phyloP scores from a whole-genome alignment of 1,284 basidiomycete species.

The Coniferiporia sulphurascens region DNA sequence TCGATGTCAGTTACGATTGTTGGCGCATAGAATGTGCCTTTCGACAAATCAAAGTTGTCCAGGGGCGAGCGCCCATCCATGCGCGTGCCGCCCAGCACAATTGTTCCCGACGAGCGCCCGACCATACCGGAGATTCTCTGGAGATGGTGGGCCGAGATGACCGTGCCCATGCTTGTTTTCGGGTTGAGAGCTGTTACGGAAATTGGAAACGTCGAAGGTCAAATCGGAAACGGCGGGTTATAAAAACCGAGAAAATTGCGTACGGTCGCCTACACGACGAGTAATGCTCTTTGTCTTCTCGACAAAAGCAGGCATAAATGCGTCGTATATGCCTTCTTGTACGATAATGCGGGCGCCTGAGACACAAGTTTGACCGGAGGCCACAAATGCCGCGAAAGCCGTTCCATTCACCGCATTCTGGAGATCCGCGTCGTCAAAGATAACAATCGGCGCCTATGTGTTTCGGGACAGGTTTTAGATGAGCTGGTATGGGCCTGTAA shows the following conservation, averaged over 20 bases:
- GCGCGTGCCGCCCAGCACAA: constrained; percentile 61
- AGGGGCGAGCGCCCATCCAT: constrained; percentile 55
- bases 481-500: background rate
- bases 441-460: constrained; percentile 64
- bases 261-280: constrained; percentile 70
- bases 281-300: constrained; percentile 60
- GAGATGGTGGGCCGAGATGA: constrained; percentile 64
- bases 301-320: constrained; percentile 58
- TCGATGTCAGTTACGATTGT: constrained; percentile 64
- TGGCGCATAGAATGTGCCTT: constrained; percentile 71
- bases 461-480: background rate
- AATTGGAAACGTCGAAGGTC: background rate
- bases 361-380: constrained; percentile 82
- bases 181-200: constrained; percentile 55
- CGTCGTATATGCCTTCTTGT: constrained; percentile 61
- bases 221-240: background rate
- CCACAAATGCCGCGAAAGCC: constrained; percentile 78
- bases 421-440: constrained; percentile 74
- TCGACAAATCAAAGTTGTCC: constrained; percentile 63
- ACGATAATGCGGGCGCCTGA: constrained; percentile 73
- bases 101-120: constrained; percentile 39
- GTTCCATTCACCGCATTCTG: constrained; percentile 68
- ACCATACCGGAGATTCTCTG: constrained; percentile 59
- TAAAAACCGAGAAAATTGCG: constrained; percentile 25
- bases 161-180: constrained; percentile 67